Base-by-base conservation (phyloP, 1,284 basidiomycete genomes). In the Ganoderma resinaceum region DNA sequence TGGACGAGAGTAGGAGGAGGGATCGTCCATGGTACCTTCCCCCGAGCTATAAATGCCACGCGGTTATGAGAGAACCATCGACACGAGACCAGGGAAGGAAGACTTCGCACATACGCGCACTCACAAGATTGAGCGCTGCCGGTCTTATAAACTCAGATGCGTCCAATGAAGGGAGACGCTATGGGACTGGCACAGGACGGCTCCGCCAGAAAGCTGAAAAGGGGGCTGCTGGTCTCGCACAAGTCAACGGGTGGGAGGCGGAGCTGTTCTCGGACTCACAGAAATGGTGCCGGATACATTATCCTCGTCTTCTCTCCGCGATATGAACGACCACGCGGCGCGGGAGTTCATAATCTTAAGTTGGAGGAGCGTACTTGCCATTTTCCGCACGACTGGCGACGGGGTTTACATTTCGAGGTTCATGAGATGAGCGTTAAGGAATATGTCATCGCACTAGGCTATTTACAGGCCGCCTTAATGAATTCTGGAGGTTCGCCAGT, bases 11-110 rank as follows among this genome's bases (percentile, higher is more conserved):
- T 12, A 23, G 43, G 40, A 35, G 61, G 33, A 46, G 43, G 43
- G 61, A 23, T 35, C 61, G 61, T 35, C n/a, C 61, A 52, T 46
- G 33, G 20, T 7, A 9, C 23, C 31, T 52, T 52, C 61, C 26
- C 35, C 57, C 23, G 57, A 26, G 35, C 57, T 59, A 59, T 59
- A 59, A 59, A 33, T 59, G 57, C 23, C 29, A 49, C 55, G 33
- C n/a, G 33, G 57, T 35, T 59, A 59, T 59, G 57, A 59, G 57
- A 59, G 57, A 59, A 59, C 57, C 57, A 38, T 20, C 35, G n/a
- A 59, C 57, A 59, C 57, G 57, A 59, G 57, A 59, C 57, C 57
- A 23, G 33, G 9, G 33, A n/a, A 23, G 57, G 57, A 59, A 59
- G 33, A 29, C 57, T 38, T 59, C 57, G 57, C 33, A 59, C n/a